Conservation (phyloP, 106 monocot genomes). For the Ottelia alismoides region DNA sequence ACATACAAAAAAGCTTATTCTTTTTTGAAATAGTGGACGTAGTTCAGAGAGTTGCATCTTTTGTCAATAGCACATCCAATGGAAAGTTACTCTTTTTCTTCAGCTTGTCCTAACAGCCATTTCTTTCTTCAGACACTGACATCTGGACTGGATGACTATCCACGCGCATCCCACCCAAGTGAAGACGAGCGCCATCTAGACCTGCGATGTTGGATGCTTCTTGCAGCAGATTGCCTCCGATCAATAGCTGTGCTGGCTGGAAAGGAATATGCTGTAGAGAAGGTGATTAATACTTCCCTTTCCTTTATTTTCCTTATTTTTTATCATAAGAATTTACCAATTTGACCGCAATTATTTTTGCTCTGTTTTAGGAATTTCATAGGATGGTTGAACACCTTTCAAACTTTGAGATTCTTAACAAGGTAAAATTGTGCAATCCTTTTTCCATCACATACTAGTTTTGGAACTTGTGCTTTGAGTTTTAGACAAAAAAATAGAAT, state of each 20-base stretch:
- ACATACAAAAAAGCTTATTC: too few relatives aligned
- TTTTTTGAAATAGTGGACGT: too few relatives aligned
- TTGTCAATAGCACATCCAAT: too few relatives aligned
- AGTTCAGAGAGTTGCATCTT: too few relatives aligned
- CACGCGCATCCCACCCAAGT: conserved; percentile 94
- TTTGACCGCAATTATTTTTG: too few relatives aligned
- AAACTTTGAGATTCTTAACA: conserved; percentile 66
- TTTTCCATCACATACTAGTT: too few relatives aligned
- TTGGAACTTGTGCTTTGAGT: too few relatives aligned
- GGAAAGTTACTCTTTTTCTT: too few relatives aligned
- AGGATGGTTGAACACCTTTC: conserved; percentile 62
- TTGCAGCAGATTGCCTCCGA: conserved; percentile 78
- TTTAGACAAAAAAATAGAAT: too few relatives aligned
- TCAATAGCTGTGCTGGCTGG: conserved; percentile 46
- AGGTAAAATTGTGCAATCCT: too few relatives aligned
- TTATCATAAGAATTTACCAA: too few relatives aligned
- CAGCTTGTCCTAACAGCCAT: neutral
- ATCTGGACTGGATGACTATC: conserved; percentile 96
- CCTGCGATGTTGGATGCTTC: conserved; percentile 95
- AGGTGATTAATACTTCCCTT: conserved; percentile 22
- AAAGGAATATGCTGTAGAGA: conserved; percentile 20
- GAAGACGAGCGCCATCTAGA: conserved; percentile 88
- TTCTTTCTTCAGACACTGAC: conserved; percentile 43
- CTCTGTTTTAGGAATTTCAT: too few relatives aligned
- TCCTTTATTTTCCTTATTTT: neutral